Conservation (phyloP, 75 land plant genomes). For the Cupressus sempervirens region DNA sequence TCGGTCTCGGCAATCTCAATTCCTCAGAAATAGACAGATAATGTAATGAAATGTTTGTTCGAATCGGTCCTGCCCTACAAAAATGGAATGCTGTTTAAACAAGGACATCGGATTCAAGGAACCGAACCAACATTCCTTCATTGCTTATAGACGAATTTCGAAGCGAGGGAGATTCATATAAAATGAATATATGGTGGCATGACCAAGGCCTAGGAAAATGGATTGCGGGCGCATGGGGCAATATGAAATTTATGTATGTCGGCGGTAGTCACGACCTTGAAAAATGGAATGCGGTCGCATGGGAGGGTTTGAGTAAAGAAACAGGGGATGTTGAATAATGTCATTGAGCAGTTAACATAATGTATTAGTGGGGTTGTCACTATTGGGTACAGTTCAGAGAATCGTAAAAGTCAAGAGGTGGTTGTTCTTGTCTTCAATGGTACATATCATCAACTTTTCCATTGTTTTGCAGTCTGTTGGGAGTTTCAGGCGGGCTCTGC, state of each 20-base stretch:
- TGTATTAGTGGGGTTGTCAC: neutral
- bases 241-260: neutral
- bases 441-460: neutral
- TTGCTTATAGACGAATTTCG: neutral
- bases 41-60: neutral
- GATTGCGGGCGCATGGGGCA: neutral
- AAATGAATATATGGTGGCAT: constrained; percentile 1
- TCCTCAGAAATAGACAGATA: neutral
- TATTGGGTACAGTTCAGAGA: neutral
- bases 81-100: neutral
- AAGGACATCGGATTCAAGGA: neutral
- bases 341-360: neutral
- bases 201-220: neutral
- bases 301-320: neutral
- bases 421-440: neutral
- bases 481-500: neutral
- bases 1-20: neutral
- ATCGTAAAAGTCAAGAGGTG: constrained; percentile 1
- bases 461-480: neutral
- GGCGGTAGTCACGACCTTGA: neutral
- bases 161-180: neutral
- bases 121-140: neutral
- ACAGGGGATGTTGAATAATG: neutral
- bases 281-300: constrained; percentile 9
- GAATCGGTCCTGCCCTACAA: neutral